phyloP scores from a whole-genome alignment of 306 rosid species.

The Astragalus membranaceus region DNA sequence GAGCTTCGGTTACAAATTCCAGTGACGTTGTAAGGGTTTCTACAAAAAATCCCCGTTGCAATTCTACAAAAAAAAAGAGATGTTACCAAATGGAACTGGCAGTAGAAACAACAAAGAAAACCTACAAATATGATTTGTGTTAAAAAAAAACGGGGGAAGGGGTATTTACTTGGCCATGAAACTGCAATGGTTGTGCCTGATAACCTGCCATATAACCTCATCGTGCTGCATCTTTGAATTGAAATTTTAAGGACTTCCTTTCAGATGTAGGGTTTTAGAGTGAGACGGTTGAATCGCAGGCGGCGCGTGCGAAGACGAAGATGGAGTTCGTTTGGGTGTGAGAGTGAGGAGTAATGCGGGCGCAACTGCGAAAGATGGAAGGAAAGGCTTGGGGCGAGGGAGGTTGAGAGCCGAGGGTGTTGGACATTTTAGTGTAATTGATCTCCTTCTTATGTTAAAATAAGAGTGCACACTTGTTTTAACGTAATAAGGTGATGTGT shows the following conservation, averaged over 20 bases:
- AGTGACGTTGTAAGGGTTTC: constrained; percentile 83
- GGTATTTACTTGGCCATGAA: constrained; percentile 31
- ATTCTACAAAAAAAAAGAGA: constrained; percentile 34
- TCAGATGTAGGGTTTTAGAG: too few relatives aligned
- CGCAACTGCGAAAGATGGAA: too few relatives aligned
- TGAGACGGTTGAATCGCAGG: too few relatives aligned
- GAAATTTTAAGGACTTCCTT: not conserved
- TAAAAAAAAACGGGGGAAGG: not conserved
- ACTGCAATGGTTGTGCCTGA: constrained; percentile 46
- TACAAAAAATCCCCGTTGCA: constrained; percentile 64
- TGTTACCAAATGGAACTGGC: not conserved
- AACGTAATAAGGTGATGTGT: too few relatives aligned
- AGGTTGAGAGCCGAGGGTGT: too few relatives aligned
- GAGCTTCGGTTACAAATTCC: constrained; percentile 94
- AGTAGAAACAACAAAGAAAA: not conserved
- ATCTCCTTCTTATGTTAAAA: too few relatives aligned
- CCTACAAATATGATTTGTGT: not conserved
- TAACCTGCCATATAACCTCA: constrained; percentile 48
- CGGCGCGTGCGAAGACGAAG: too few relatives aligned
- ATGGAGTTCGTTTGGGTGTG: too few relatives aligned
- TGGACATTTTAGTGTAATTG: too few relatives aligned
- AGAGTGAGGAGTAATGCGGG: too few relatives aligned
- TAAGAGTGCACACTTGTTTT: too few relatives aligned
- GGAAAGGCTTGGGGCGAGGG: too few relatives aligned
- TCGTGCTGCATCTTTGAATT: constrained; percentile 32